These are phyloP conservation scores for Setaria italica DNA, from an alignment of 202 grass and related monocot genomes.

Conservation along the genomic window DNA sequence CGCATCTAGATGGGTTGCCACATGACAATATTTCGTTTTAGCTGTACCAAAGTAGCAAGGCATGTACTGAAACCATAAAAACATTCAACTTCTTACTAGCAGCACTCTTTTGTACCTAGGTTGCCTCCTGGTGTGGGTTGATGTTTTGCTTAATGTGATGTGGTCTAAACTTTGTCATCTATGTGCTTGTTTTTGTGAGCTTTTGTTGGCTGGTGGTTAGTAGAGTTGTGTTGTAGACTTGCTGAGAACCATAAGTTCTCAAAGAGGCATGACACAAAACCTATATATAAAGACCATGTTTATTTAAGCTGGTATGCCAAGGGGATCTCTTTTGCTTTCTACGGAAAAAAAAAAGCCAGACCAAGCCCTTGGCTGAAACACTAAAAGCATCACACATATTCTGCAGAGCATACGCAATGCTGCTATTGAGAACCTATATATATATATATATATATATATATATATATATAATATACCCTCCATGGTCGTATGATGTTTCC, in stretches of 20 bases:
- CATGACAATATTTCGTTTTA: not conserved
- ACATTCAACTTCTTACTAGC: slow-evolving; percentile 9
- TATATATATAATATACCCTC: not conserved
- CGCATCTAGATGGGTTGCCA: not conserved
- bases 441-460: not conserved
- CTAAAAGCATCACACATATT: not conserved
- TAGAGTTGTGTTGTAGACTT: not conserved
- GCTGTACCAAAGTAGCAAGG: not conserved
- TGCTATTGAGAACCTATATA: not conserved
- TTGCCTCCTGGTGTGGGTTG: not conserved
- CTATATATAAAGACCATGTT: not conserved
- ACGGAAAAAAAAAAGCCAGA: not conserved
- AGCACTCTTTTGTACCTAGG: slow-evolving; percentile 4
- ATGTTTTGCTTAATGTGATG: not conserved
- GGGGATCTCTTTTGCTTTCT: not conserved
- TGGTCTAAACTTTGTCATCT: not conserved
- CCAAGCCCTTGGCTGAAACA: not conserved
- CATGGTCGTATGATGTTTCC: not conserved
- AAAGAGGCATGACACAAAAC: not conserved
- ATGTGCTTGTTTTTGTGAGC: not conserved
- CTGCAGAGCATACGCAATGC: not conserved
- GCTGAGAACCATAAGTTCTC: not conserved
- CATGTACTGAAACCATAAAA: not conserved
- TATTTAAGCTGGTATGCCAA: not conserved
- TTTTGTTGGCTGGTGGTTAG: slow-evolving; percentile 11